phyloP scores from a whole-genome alignment of 768 basidiomycete species.

The Phlegmacium glaucopus region DNA sequence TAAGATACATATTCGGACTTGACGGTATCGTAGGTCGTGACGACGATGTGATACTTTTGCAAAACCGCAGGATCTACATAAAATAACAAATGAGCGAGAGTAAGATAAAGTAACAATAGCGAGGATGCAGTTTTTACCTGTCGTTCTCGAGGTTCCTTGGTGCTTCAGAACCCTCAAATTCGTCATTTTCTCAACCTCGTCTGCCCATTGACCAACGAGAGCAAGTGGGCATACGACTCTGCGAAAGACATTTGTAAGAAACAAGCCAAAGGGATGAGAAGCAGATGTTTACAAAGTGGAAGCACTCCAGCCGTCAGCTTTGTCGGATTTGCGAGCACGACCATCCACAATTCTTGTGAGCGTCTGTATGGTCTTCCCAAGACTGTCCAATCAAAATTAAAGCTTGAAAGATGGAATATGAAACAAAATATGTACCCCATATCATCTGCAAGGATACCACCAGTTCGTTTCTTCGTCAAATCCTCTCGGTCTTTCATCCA shows the following conservation, averaged over 20 bases:
- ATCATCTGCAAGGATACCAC: conserved; percentile 91
- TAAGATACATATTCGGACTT: conserved; percentile 72
- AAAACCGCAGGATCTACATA: conserved; percentile 51
- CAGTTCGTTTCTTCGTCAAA: conserved; percentile 59
- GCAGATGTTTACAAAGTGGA: conserved; percentile 57
- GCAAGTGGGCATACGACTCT: conserved; percentile 89
- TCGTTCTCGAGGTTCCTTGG: conserved; percentile 74
- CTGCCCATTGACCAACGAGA: conserved; percentile 88
- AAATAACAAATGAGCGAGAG: background rate
- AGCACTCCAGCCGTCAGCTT: conserved; percentile 66
- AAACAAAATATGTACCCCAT: conserved; percentile 59
- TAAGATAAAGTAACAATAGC: background rate
- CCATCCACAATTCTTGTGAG: conserved; percentile 86
- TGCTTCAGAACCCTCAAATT: conserved; percentile 74
- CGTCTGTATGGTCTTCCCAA: conserved; percentile 92
- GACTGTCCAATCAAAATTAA: conserved; percentile 33
- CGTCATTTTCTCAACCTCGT: conserved; percentile 75
- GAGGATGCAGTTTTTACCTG: conserved; percentile 40
- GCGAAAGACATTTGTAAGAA: conserved; percentile 4
- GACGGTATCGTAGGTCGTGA: conserved; percentile 86
- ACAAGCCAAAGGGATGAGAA: background rate
- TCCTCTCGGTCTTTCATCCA: conserved; percentile 90
- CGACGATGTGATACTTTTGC: conserved; percentile 60
- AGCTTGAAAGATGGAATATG: background rate
- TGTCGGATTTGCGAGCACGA: conserved; percentile 64